Percentiles rank a stretch among this genome's conserved stretches.
Conservation (phyloP, 2,329 filamentous ascomycete genomes). For the Fusarium sp. region DNA sequence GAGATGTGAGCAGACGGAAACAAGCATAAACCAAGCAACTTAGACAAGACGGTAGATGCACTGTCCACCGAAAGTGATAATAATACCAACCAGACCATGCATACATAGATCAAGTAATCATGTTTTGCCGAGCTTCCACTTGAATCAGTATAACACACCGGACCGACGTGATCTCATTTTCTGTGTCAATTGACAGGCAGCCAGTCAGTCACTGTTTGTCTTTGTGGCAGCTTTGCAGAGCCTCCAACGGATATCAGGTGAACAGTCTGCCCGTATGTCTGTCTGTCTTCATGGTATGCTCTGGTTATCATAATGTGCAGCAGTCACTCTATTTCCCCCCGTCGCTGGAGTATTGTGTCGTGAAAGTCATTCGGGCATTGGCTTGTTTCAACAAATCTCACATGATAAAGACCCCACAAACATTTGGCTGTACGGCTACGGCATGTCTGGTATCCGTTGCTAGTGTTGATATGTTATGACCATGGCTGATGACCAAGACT, state of each 20-base stretch:
- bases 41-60: conserved; percentile 11
- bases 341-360: neutral
- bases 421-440: neutral
- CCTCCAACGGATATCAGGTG: neutral
- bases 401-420: conserved; percentile 1
- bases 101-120: neutral
- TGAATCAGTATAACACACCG: neutral
- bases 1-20: conserved; percentile 1
- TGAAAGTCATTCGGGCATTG: neutral
- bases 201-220: neutral
- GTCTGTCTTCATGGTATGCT: neutral
- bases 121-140: conserved; percentile 1
- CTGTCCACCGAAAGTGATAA: neutral
- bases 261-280: neutral
- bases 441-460: neutral
- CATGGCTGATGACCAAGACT: neutral
- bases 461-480: neutral
- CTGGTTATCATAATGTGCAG: neutral
- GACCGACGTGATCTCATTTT: neutral
- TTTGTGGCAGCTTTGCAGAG: neutral
- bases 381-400: conserved; percentile 10
- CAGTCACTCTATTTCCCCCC: neutral
- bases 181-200: neutral
- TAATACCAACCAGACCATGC: neutral
- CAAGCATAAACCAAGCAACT: conserved; percentile 34